Percentiles rank a stretch among this genome's conserved stretches.
These are phyloP conservation scores for Stereocaulon alpinum DNA, from an alignment of 495 filamentous ascomycete species.

Conservation along the genomic window DNA sequence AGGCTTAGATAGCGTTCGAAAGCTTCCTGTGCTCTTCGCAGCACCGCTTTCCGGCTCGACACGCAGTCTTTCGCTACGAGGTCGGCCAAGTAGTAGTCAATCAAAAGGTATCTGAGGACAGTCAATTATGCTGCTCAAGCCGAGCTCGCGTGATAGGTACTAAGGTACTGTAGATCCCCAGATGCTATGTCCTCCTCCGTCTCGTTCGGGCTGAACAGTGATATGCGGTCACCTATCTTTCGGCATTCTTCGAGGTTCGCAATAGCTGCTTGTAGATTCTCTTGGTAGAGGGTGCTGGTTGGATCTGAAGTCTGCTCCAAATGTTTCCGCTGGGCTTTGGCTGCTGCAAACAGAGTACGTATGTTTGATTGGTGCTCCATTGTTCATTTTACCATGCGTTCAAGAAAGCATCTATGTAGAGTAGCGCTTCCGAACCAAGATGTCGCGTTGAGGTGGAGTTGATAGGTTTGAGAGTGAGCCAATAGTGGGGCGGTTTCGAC, in stretches of 20 bases:
- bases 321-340: conserved; percentile 42
- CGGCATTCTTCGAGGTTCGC: conserved; percentile 62
- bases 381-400: not conserved
- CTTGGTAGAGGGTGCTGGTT: conserved; percentile 52
- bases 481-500: not conserved
- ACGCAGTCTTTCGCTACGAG: conserved; percentile 47
- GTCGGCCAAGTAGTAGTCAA: conserved; percentile 60
- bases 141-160: conserved; percentile 26
- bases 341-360: conserved; percentile 45
- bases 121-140: conserved; percentile 18
- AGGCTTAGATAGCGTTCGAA: conserved; percentile 71
- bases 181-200: conserved; percentile 79
- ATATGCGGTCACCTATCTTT: conserved; percentile 53
- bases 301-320: conserved; percentile 40
- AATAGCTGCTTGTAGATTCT: conserved; percentile 56
- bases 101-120: conserved; percentile 50
- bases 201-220: conserved; percentile 87
- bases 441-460: not conserved
- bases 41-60: conserved; percentile 48
- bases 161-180: conserved; percentile 57
- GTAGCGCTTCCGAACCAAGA: not conserved
- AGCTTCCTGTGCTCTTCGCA: conserved; percentile 49
- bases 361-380: conserved; percentile 45
- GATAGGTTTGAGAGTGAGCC: not conserved
- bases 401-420: no score